Evolutionary conservation across 495 filamentous ascomycete genomes (phyloP).

Genomic region (Aspergillus nanangensis): DNA sequence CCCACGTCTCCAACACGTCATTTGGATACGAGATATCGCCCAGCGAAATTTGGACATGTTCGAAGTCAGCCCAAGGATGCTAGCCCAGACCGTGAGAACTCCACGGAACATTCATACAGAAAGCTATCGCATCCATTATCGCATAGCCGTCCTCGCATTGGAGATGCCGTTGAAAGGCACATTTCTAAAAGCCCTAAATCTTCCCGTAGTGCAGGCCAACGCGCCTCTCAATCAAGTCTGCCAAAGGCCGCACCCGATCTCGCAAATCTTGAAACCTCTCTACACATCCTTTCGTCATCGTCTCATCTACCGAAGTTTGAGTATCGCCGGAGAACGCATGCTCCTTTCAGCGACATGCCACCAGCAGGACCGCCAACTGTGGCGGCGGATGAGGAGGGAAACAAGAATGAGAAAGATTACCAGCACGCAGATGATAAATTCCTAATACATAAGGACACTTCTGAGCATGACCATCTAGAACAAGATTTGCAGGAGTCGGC

Average conservation of each 20-base stretch:
- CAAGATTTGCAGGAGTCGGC: background rate
- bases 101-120: background rate
- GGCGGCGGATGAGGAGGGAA: background rate
- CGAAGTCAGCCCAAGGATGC: background rate
- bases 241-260: background rate
- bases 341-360: background rate
- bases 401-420: background rate
- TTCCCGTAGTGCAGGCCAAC: background rate
- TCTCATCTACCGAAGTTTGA: constrained; percentile 44
- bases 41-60: background rate
- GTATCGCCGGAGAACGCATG: constrained; percentile 32
- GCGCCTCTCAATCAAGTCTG: background rate
- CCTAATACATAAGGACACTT: background rate
- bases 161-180: background rate
- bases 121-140: background rate
- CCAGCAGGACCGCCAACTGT: background rate
- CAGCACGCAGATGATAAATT: background rate
- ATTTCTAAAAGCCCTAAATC: background rate
- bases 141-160: background rate
- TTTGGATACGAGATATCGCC: constrained; percentile 8
- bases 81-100: background rate
- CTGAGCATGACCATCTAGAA: background rate
- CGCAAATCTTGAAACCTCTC: constrained; percentile 16
- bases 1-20: constrained; percentile 37
- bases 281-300: constrained; percentile 35